phyloP scores from a whole-genome alignment of 2,329 filamentous ascomycete species.

The Colletotrichum horii region DNA sequence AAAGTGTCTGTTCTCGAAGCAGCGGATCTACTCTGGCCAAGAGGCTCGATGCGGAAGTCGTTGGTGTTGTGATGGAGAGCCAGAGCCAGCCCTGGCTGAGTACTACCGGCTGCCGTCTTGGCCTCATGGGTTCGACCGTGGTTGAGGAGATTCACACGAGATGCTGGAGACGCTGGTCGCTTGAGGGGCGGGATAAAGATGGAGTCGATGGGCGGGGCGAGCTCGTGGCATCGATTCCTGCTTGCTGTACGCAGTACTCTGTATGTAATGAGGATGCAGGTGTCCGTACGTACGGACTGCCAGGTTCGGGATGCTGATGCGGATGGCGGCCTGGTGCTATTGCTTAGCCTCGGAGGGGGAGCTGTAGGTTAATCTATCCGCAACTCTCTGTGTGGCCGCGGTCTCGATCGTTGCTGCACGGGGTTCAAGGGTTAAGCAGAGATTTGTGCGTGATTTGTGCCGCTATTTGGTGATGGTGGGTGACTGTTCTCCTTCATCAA shows the following conservation, averaged over 20 bases:
- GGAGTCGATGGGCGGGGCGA: neutral
- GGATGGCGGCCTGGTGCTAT: neutral
- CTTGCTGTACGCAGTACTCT: too few relatives aligned
- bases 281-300: neutral
- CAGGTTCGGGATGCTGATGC: neutral
- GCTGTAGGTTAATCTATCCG: constrained; percentile 12
- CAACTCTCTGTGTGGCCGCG: constrained; percentile 8
- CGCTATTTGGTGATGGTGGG: neutral
- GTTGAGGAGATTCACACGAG: neutral
- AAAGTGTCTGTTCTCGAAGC: constrained; percentile 9
- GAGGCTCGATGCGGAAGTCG: neutral
- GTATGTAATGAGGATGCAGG: neutral
- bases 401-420: neutral
- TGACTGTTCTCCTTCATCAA: neutral
- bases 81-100: neutral
- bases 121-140: neutral
- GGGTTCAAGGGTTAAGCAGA: neutral
- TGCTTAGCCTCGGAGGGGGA: neutral
- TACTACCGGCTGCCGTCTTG: neutral
- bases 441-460: neutral
- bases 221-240: neutral
- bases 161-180: neutral
- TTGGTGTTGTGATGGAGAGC: neutral
- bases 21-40: neutral
- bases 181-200: neutral